Evolutionary conservation across 2,329 filamentous ascomycete species (phyloP).

Genomic region (Penicillium sp.): DNA sequence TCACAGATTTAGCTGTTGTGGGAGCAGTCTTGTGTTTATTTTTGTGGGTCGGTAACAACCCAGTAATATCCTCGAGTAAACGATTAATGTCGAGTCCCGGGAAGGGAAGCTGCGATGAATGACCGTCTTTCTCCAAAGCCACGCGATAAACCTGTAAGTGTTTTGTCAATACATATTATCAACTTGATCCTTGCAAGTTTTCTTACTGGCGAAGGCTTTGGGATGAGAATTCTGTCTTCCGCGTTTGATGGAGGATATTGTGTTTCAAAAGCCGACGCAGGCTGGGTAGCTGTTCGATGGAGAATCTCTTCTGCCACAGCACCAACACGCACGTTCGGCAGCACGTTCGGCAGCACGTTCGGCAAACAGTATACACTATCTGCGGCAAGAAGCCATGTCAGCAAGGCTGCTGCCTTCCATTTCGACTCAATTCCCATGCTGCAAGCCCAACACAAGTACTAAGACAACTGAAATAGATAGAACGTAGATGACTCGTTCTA

Average conservation of each 20-base stretch:
- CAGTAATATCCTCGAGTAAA: slow-evolving; percentile 17
- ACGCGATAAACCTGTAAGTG: slow-evolving; percentile 30
- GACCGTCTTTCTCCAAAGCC: slow-evolving; percentile 32
- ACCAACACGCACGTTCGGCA: slow-evolving; percentile 21
- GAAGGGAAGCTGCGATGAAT: slow-evolving; percentile 28
- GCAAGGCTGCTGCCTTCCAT: slow-evolving; percentile 31
- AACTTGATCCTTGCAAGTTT: background rate
- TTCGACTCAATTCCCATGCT: slow-evolving; percentile 7
- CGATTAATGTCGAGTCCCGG: slow-evolving; percentile 19
- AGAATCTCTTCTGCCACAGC: slow-evolving; percentile 11
- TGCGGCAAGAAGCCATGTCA: slow-evolving; percentile 37
- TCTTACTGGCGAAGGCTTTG: slow-evolving; percentile 34
- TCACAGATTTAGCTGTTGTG: background rate
- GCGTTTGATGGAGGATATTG: slow-evolving; percentile 36
- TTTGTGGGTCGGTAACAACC: slow-evolving; percentile 3
- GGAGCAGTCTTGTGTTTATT: background rate
- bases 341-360: no score
- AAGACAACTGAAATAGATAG: background rate
- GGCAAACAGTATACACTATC: slow-evolving; percentile 29
- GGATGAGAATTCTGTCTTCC: slow-evolving; percentile 26
- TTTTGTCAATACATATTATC: background rate
- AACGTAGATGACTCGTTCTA: background rate
- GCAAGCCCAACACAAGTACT: background rate
- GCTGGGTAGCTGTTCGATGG: slow-evolving; percentile 12
- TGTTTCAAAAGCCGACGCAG: slow-evolving; percentile 27